Evolutionary conservation across 75 land plant genomes (phyloP).

Genomic region (Selaginella tamariscina): DNA sequence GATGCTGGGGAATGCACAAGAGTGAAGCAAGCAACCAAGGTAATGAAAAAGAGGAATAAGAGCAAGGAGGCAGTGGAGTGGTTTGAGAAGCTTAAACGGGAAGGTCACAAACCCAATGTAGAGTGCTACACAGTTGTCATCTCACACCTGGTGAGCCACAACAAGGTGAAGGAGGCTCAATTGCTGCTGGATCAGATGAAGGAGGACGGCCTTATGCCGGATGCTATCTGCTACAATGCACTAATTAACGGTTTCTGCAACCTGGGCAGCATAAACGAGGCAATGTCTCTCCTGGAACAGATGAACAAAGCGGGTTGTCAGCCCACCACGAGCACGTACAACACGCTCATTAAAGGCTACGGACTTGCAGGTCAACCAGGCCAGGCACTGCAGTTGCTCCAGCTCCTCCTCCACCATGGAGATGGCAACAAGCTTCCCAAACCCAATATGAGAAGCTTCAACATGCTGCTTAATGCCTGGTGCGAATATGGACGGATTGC

Average conservation of each 20-base stretch:
- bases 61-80: not conserved
- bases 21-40: not conserved
- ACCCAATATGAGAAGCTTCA: slow-evolving; percentile 61
- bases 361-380: slow-evolving; percentile 56
- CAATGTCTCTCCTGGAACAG: not conserved
- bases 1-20: not conserved
- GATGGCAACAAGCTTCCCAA: slow-evolving; percentile 23
- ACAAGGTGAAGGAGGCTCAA: slow-evolving; percentile 27
- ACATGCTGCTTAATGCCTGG: slow-evolving; percentile 70
- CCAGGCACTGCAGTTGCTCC: slow-evolving; percentile 41
- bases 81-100: slow-evolving; percentile 20
- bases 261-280: not conserved
- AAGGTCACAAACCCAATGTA: slow-evolving; percentile 54
- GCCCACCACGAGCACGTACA: not conserved
- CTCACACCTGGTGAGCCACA: slow-evolving; percentile 34
- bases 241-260: not conserved
- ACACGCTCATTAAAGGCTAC: slow-evolving; percentile 73
- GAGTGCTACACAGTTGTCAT: slow-evolving; percentile 50
- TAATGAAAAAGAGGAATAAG: not conserved
- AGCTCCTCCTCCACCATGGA: slow-evolving; percentile 36
- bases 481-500: slow-evolving; percentile 35
- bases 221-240: slow-evolving; percentile 64
- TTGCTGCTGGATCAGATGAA: slow-evolving; percentile 33
- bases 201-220: slow-evolving; percentile 42
- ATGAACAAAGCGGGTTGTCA: not conserved